Evolutionary conservation across 2,329 filamentous ascomycete species (phyloP).

Genomic region (Chaetomiaceae sp.): DNA sequence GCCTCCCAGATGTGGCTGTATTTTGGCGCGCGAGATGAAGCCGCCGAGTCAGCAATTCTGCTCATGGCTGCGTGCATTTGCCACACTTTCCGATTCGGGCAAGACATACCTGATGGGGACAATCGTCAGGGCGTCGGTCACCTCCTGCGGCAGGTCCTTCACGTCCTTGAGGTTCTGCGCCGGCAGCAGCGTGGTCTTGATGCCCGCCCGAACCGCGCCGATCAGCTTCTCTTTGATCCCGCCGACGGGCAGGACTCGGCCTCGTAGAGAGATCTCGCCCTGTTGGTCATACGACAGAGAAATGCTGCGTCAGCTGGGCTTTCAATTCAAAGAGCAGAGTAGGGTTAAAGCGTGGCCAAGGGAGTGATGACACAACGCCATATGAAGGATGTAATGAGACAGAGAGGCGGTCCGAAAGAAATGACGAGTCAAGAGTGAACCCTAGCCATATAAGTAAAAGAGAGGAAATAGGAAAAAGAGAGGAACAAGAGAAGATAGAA

Average conservation of each 20-base stretch:
- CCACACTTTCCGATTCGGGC: not conserved
- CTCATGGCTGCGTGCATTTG: not conserved
- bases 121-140: slow-evolving; percentile 80
- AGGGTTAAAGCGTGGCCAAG: slow-evolving; percentile 14
- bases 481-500: slow-evolving; percentile 2
- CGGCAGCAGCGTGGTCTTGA: slow-evolving; percentile 88
- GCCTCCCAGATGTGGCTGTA: slow-evolving; percentile 88
- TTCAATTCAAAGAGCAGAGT: not conserved
- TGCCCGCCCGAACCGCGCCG: slow-evolving; percentile 83
- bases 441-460: too few species aligned
- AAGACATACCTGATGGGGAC: slow-evolving; percentile 72
- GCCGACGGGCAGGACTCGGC: slow-evolving; percentile 86
- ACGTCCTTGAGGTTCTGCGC: slow-evolving; percentile 87
- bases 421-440: too few species aligned
- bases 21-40: slow-evolving; percentile 1
- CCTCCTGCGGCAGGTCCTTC: slow-evolving; percentile 83
- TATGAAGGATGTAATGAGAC: too few species aligned
- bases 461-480: too few species aligned
- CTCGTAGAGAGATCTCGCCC: slow-evolving; percentile 72
- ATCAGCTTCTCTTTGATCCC: slow-evolving; percentile 99
- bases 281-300: slow-evolving; percentile 29
- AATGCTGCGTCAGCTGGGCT: slow-evolving; percentile 21
- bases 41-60: slow-evolving; percentile 17
- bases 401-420: too few species aligned
- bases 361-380: not conserved